A percentile compares a stretch with the other conserved stretches of the same genome.
Conservation (phyloP, 495 filamentous ascomycete genomes). For the Eremomyces bilateralis region DNA sequence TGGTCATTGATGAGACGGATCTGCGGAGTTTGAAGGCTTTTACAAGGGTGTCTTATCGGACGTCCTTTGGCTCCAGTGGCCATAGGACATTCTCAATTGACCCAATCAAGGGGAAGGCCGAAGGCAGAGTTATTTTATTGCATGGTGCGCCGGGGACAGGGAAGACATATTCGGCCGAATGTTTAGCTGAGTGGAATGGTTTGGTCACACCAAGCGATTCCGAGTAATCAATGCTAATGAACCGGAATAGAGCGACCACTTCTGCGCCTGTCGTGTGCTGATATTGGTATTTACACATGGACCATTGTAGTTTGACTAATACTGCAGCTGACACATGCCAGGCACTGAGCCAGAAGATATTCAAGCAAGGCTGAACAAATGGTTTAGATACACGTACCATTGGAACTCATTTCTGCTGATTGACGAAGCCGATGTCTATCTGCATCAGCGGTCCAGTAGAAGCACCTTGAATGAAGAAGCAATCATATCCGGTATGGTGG, state of each 20-base stretch:
- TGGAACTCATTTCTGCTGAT: conserved; percentile 14
- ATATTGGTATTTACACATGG: too few relatives aligned
- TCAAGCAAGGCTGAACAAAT: conserved; percentile 1
- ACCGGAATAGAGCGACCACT: conserved; percentile 7
- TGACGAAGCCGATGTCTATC: conserved; percentile 22
- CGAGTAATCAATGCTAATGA: too few relatives aligned
- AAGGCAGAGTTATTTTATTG: conserved; percentile 8
- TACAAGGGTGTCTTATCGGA: neutral
- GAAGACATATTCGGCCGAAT: conserved; percentile 10
- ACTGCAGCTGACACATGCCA: too few relatives aligned
- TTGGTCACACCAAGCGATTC: too few relatives aligned
- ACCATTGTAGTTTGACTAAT: too few relatives aligned
- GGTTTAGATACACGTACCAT: neutral
- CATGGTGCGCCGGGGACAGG: conserved; percentile 6
- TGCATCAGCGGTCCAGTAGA: conserved; percentile 15
- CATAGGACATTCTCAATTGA: too few relatives aligned
- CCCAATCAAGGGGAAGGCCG: conserved; percentile 3
- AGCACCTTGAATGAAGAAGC: too few relatives aligned
- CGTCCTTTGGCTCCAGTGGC: conserved; percentile 2
- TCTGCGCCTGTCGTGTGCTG: conserved; percentile 6
- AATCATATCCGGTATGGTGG: too few relatives aligned
- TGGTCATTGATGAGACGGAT: too few relatives aligned
- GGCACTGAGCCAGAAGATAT: conserved; percentile 5
- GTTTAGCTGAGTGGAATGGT: conserved; percentile 7
- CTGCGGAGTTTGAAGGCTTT: too few relatives aligned